phyloP scores from a whole-genome alignment of 1,139 yeast species.

The Blastobotrys proliferans region DNA sequence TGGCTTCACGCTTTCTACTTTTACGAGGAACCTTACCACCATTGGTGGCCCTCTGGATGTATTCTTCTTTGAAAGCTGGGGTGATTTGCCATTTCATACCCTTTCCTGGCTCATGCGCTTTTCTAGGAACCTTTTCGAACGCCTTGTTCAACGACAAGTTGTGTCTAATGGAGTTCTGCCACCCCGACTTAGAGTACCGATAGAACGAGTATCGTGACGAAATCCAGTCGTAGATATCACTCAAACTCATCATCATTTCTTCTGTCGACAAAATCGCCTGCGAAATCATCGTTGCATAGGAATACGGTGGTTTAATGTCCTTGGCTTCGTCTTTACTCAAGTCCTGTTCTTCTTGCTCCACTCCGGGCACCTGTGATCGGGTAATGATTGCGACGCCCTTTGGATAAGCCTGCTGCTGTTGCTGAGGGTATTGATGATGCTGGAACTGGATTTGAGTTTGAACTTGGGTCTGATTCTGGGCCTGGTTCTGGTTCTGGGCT shows the following conservation, averaged over 20 bases:
- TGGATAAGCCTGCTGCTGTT: constrained; percentile 30
- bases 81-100: constrained; percentile 99
- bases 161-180: constrained; percentile 87
- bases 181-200: constrained; percentile 88
- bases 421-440: not conserved
- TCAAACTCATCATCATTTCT: constrained; percentile 82
- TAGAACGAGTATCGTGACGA: constrained; percentile 84
- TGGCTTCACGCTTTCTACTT: constrained; percentile 29
- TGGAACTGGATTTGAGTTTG: not conserved
- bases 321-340: constrained; percentile 85
- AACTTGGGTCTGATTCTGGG: constrained; percentile 1
- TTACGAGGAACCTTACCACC: constrained; percentile 5
- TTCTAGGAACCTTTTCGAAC: constrained; percentile 90
- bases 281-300: constrained; percentile 97
- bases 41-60: constrained; percentile 62
- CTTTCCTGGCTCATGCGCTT: constrained; percentile 95
- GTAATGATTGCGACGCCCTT: constrained; percentile 40
- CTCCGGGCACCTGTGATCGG: constrained; percentile 36
- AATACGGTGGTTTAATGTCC: constrained; percentile 93
- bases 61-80: constrained; percentile 78
- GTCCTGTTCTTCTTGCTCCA: constrained; percentile 46
- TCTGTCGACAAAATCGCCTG: constrained; percentile 88
- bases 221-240: constrained; percentile 92
- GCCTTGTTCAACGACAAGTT: constrained; percentile 79
- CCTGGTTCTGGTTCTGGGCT: constrained; percentile 8